Base-by-base conservation (phyloP, 192 early-diverging fungal species). In the Obelidium mucronatum region DNA sequence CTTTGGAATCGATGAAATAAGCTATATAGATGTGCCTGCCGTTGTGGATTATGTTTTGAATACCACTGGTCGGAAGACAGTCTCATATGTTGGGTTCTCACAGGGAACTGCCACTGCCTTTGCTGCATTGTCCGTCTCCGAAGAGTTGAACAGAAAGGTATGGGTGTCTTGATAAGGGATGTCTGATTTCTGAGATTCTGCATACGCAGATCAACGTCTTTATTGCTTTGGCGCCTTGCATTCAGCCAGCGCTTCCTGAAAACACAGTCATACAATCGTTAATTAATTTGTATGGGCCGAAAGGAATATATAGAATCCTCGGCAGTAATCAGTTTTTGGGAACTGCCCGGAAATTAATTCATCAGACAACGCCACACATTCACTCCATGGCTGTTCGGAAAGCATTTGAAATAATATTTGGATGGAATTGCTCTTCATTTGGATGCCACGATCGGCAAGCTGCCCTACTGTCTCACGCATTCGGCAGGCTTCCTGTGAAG, bases 1-100 rank as follows among this genome's bases (percentile, higher is more conserved):
- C 79, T 98, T 95, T 82, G 94, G 93, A 1, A 91, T 98, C 67
- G 95, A 98, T 82, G 92, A 97, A 68, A 89, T 95, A 39, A 95
- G 94, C 30, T 79, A 91, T 52, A 90, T 89, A 78, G 97, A 98
- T 78, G 80, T 98, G 35, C 94, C 95, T 2, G 89, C 94, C 54
- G 89, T 91, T 0, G 88, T 98, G 17, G 33, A 92, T 86, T 95
- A 95, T 80, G 95, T 98, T 59, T 83, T 98, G 53, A 82, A 86
- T 36, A 87, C 85, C 36, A 97, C 97, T 28, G 94, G 93, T 0
- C 92, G 88, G 1, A 81, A 85, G n/a, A 88, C 87, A 33, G 81
- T 98, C 40, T 90, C 94, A 1, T 98, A 96, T 81, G 93, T 98
- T 71, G 97, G 97, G n/a, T 98, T 97, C 73, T 96, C 94, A 40